Evolutionary conservation across 768 basidiomycete genomes (phyloP).

Genomic region (Leccinum disarticulatum): DNA sequence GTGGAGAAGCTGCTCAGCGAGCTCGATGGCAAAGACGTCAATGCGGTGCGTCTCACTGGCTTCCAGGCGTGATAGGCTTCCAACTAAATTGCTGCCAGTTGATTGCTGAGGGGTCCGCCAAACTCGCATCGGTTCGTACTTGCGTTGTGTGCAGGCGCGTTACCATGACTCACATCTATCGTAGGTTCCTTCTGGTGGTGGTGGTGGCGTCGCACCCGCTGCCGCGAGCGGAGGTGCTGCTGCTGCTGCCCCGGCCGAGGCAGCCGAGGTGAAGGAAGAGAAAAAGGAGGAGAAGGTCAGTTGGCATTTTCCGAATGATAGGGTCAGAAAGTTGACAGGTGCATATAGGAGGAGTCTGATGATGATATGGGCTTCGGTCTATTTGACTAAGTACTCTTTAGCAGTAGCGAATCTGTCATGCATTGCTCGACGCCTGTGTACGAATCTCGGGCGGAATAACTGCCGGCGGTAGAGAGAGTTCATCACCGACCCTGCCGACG

Average conservation of each 20-base stretch:
- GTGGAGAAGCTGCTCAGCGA: slow-evolving; percentile 84
- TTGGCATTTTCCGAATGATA: slow-evolving; percentile 9
- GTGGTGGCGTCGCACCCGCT: slow-evolving; percentile 55
- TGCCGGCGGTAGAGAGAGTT: slow-evolving; percentile 19
- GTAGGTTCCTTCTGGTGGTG: slow-evolving; percentile 91
- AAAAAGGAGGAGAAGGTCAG: slow-evolving; percentile 87
- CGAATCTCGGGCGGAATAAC: neutral
- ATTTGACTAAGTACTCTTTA: slow-evolving; percentile 70
- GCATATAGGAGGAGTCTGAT: slow-evolving; percentile 81
- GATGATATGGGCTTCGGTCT: slow-evolving; percentile 99
- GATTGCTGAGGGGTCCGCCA: slow-evolving; percentile 89
- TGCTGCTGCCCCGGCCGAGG: slow-evolving; percentile 53
- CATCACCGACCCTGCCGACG: slow-evolving; percentile 23
- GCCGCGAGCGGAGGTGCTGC: slow-evolving; percentile 49
- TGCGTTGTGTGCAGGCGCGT: neutral
- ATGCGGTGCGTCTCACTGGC: slow-evolving; percentile 52
- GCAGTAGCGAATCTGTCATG: slow-evolving; percentile 7
- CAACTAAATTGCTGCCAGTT: slow-evolving; percentile 45
- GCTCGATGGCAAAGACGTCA: slow-evolving; percentile 86
- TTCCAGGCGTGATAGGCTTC: neutral
- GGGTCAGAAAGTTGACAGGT: slow-evolving; percentile 3
- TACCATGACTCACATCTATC: slow-evolving; percentile 3
- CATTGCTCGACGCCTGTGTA: neutral
- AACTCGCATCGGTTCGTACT: slow-evolving; percentile 85
- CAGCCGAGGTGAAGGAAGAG: slow-evolving; percentile 76